Evolutionary conservation across 2,329 filamentous ascomycete species (phyloP).

Genomic region (Phyllosticta capitalensis): DNA sequence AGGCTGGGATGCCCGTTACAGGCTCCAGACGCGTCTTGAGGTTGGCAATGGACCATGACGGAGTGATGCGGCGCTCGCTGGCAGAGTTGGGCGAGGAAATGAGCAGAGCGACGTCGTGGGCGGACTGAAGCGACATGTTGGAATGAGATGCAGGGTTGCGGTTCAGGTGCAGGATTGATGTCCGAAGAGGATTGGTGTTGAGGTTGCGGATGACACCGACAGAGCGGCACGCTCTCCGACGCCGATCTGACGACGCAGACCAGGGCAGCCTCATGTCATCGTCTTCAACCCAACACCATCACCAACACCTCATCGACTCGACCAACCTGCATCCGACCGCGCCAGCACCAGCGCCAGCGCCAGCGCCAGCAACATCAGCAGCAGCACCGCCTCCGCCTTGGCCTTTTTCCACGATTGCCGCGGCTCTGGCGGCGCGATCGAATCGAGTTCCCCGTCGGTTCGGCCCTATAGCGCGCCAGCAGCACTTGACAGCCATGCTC

Average conservation of each 20-base stretch:
- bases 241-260: not conserved
- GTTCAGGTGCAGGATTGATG: not conserved
- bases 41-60: conserved; percentile 78
- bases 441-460: not conserved
- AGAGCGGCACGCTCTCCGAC: not conserved
- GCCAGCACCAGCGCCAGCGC: no score
- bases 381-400: no score
- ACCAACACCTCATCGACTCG: not conserved
- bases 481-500: not conserved
- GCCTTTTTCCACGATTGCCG: not conserved
- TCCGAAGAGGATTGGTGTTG: not conserved
- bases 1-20: conserved; percentile 82
- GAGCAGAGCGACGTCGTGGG: conserved; percentile 66
- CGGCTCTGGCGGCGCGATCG: not conserved
- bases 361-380: no score
- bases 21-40: conserved; percentile 84
- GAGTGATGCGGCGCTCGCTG: conserved; percentile 84
- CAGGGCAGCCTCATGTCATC: not conserved
- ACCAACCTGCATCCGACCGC: not conserved
- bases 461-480: not conserved
- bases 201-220: not conserved
- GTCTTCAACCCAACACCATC: not conserved
- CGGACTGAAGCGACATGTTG: conserved; percentile 20
- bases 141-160: not conserved
- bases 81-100: conserved; percentile 67